Conservation (phyloP, 257 asterid genomes). For the Salvia hispanica region DNA sequence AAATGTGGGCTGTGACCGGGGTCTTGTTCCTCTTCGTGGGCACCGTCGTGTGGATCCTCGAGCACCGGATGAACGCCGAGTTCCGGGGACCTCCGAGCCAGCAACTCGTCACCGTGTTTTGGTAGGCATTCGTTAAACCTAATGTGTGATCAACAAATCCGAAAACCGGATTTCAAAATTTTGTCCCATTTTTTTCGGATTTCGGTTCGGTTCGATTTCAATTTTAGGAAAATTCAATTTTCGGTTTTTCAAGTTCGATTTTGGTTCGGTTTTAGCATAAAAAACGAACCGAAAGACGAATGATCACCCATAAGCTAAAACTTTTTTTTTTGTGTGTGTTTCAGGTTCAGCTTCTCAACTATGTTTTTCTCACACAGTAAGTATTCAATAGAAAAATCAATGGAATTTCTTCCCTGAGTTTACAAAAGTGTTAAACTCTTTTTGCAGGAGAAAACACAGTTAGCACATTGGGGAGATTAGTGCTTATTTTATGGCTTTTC, state of each 20-base stretch:
- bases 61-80: constrained; percentile 73
- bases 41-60: constrained; percentile 87
- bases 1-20: constrained; percentile 84
- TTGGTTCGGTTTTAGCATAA: no score
- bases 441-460: constrained; percentile 84
- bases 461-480: constrained; percentile 72
- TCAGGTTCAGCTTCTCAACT: constrained; percentile 94
- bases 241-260: no score
- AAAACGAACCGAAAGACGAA: no score
- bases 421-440: constrained; percentile 2
- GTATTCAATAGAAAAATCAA: constrained; percentile 23
- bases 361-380: constrained; percentile 92
- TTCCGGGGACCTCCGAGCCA: constrained; percentile 87
- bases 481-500: constrained; percentile 80
- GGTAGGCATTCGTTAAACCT: constrained; percentile 46
- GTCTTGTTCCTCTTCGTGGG: constrained; percentile 75
- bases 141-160: neutral
- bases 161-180: no score
- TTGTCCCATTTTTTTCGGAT: no score
- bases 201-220: no score
- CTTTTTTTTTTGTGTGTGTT: constrained; percentile 28
- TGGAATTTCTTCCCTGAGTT: neutral
- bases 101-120: constrained; percentile 67
- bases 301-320: neutral
- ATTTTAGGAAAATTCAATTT: no score